Base-by-base conservation (phyloP, 768 basidiomycete species). In the Rossbeevera mucosa region DNA sequence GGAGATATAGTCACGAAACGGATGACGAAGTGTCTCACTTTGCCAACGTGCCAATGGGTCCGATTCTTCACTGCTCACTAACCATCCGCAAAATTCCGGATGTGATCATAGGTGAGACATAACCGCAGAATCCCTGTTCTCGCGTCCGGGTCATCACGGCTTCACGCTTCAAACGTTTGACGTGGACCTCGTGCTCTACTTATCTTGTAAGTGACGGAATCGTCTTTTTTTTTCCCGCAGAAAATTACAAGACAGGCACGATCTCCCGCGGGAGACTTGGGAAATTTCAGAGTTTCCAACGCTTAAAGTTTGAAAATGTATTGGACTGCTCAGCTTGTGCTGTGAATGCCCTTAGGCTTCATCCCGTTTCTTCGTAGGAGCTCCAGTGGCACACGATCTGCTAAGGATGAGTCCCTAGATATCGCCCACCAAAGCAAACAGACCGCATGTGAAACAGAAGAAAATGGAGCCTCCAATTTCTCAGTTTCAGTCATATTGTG, bases 1-100 rank as follows among this genome's bases (percentile, higher is more conserved):
- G 31, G 51, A 50, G 51, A 46, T 48, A 48, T 30, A 14, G 50
- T 59, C 43, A 59, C 57, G 58, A 44, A 51, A 55, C 36, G 20
- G 43, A 33, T 45, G 31, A 29, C 30, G 42, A 52, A 52, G 26
- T 59, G 60, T 62, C 54, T 62, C 61, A 62, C 60, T 59, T 56
- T 51, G 18, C 44, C n/a, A 38, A 42, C 16, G 31, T 45, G 12
- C 46, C 46, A 20, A 21, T 42, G 22, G 30, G 30, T 43, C 36
- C 41, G 31, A 44, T 24, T 50, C 24, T 31, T 57, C 16, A 36
- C 41, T 18, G 13, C 4, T 29, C 12, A 29, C 7, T 18, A 18
- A 14, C 41, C 29, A 40, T 43, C 18, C 48, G 42, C 31, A 48
- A 43, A 26, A 14, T 47, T 47, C 25, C 31, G 30, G 41, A 56